A percentile compares a stretch with the other conserved stretches of the same genome.
Conservation (phyloP, 2,329 filamentous ascomycete species). For the Chaetomium globosum region DNA sequence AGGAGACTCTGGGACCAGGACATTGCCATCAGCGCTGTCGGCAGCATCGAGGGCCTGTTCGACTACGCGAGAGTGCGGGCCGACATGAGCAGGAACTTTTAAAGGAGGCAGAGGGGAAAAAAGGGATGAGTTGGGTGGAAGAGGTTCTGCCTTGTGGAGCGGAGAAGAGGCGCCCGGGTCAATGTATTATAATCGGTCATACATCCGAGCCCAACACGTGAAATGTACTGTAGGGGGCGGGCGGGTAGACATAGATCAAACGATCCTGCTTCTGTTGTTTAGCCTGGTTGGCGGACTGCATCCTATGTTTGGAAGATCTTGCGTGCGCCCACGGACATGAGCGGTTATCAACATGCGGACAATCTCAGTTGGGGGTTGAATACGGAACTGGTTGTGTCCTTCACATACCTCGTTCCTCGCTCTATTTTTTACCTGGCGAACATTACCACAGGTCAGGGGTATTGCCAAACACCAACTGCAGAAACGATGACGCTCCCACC, state of each 20-base stretch:
- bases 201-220: constrained; percentile 41
- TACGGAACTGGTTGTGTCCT: too few relatives aligned
- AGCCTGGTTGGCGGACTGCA: background rate
- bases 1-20: constrained; percentile 97
- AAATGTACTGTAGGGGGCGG: constrained; percentile 45
- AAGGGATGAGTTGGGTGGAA: background rate
- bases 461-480: background rate
- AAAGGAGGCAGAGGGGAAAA: constrained; percentile 13
- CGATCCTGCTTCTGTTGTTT: constrained; percentile 34
- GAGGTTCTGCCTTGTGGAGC: background rate
- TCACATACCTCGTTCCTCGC: too few relatives aligned
- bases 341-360: too few relatives aligned
- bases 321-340: too few relatives aligned
- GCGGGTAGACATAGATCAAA: constrained; percentile 42
- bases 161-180: constrained; percentile 28
- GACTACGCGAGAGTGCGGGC: constrained; percentile 61
- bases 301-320: background rate
- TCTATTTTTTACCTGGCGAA: too few relatives aligned
- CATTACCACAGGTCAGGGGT: too few relatives aligned
- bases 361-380: too few relatives aligned
- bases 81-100: constrained; percentile 46
- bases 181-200: constrained; percentile 42
- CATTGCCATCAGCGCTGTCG: constrained; percentile 88
- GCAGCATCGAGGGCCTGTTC: constrained; percentile 82
- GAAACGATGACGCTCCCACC: background rate